These are phyloP conservation scores for Sphaerulina musiva DNA, from an alignment of 2,329 filamentous ascomycete species.

Conservation along the genomic window DNA sequence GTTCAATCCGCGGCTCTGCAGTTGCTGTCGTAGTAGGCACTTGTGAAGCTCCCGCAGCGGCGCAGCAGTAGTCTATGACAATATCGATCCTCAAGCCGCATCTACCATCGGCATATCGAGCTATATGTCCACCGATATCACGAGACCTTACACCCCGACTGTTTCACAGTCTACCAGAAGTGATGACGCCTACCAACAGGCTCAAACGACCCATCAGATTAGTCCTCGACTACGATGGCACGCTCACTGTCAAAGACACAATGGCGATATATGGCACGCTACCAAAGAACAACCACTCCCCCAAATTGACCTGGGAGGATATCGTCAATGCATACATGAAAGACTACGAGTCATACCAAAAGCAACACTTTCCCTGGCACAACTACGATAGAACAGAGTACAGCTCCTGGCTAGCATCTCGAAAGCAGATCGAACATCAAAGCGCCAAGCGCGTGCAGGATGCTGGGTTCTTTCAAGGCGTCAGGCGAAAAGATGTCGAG, in stretches of 20 bases:
- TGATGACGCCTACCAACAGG: conserved; percentile 5
- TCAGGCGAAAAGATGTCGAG: conserved; percentile 31
- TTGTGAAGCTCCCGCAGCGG: neutral
- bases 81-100: conserved; percentile 3
- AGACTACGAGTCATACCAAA: conserved; percentile 36
- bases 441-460: conserved; percentile 39
- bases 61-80: conserved; percentile 1
- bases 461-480: conserved; percentile 36
- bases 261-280: conserved; percentile 39
- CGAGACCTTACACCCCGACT: neutral
- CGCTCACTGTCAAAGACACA: conserved; percentile 42
- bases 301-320: conserved; percentile 30
- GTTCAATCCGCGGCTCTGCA: too few species aligned
- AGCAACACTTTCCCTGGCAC: conserved; percentile 26
- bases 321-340: conserved; percentile 38
- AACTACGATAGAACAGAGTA: conserved; percentile 33
- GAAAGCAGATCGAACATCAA: conserved; percentile 36
- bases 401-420: conserved; percentile 33
- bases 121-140: neutral
- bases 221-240: conserved; percentile 46
- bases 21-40: neutral
- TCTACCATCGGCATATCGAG: conserved; percentile 7
- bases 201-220: conserved; percentile 19
- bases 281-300: conserved; percentile 21
- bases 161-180: neutral